Evolutionary conservation across 2,329 filamentous ascomycete genomes (phyloP), one percentile per base, ranked within the genome.

Genomic region (Fonsecaea nubica): DNA sequence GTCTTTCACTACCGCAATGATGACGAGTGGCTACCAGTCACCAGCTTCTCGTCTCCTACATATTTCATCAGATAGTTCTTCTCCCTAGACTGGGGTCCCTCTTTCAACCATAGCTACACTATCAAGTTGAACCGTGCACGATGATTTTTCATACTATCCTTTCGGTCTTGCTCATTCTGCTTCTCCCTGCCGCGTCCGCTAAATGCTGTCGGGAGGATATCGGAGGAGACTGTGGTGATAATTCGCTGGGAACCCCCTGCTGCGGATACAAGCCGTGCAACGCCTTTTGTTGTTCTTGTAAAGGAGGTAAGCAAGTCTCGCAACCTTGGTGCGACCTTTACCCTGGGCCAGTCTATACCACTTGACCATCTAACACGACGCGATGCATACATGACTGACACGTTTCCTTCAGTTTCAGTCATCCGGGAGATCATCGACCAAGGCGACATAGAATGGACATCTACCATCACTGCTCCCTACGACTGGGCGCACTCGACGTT

Each of bases 261-360:
- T 62, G 60, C 52, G 60, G 60, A 9, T 62, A 62, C 52, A 55
- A 62, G 15, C 13, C 35, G 10, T 62, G 60, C 38, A 62, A 62
- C 21, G 60, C 50, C 21, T 62, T 62, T 52, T 62, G 60, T 50
- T 62, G 60, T 36, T 35, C 52, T 36, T 62, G 60, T 25, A 10
- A 3, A 9, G 60, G 60, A 18, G 60, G 60, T 62, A 25, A 25
- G 58, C 33, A 12, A 3, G 12, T 32, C 30, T 32, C 30, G 30
- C 30, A 32, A 32, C 10, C 10, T 52, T 8, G 42, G 25, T 15
- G 8, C 18, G 35, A 42, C 58, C 42, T 38, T 61, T 30, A 13
- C 45, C 45, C 12, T 50, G 15, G 2, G 9, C 7, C 12, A 15
- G 21, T 38, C 5, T 53, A 25, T n/a, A 13, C n/a, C 2, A 9